Conservation (phyloP, 2,329 filamentous ascomycete species). For the Pyricularia sp. region DNA sequence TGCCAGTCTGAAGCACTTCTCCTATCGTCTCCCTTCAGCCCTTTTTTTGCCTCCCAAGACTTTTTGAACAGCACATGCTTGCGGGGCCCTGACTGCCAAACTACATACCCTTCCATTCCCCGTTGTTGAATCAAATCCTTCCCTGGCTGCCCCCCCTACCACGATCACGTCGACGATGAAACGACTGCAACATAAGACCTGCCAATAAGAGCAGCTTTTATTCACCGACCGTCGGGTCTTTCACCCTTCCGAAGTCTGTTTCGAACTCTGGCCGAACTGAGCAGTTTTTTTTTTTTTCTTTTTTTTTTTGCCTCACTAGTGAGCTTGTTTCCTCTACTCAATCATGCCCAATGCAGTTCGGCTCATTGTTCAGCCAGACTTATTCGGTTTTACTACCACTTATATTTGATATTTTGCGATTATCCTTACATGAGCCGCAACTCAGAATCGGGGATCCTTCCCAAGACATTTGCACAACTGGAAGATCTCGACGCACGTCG, state of each 20-base stretch:
- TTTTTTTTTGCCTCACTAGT: not conserved
- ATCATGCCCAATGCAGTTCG: not conserved
- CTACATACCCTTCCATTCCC: too few relatives aligned
- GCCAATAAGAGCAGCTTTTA: not conserved
- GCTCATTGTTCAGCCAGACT: not conserved
- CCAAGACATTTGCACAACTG: not conserved
- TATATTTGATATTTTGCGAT: not conserved
- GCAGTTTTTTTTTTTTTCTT: not conserved
- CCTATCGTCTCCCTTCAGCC: not conserved
- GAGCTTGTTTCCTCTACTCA: not conserved
- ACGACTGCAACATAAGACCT: not conserved
- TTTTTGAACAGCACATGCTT: not conserved
- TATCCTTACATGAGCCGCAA: too few relatives aligned
- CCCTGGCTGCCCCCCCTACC: not conserved
- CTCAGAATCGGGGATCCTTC: not conserved
- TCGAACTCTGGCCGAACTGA: not conserved
- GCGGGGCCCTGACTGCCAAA: not conserved
- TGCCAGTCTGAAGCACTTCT: not conserved
- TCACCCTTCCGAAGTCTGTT: not conserved
- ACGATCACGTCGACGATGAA: not conserved
- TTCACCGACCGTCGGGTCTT: not conserved
- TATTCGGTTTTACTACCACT: too few relatives aligned
- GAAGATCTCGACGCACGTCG: not conserved
- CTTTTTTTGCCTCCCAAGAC: not conserved
- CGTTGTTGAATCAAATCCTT: not conserved